Evolutionary conservation across 176 grass and related monocot species (phyloP), one percentile per base, ranked within the genome.

Genomic region (Oryza meridionalis): DNA sequence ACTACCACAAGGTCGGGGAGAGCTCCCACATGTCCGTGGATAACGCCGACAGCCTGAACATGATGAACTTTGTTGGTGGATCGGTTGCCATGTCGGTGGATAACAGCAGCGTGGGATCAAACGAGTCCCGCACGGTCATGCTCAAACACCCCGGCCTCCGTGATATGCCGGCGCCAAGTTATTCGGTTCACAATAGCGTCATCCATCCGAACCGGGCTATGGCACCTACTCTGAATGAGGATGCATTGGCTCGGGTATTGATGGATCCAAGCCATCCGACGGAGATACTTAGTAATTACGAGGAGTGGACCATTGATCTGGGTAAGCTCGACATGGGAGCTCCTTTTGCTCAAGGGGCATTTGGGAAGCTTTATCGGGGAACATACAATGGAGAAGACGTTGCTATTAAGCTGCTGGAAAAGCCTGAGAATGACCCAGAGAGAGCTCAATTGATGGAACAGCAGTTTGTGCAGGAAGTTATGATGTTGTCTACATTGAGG

Each of bases 311-410:
- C 14, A 86, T 94, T 66, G 93, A 94, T 89, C 82, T 91, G 50
- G 79, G 82, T 25, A 94, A 92, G 65, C 87, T 94, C 14, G 86
- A 92, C 40, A 89, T 94, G 79, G 82, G 87, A 5, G 68, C 79
- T 72, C 85, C 93, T 40, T 94, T 94, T 72, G 93, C 93, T 10
- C 93, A 94, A 68, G 93, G 93, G 45, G 93, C 93, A n/a, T 94
- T 94, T 46, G 93, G 93, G 16, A 92, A 94, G 74, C 83, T 94
- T 19, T 94, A 92, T 64, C 84, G 70, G 75, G 93, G 93, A 19
- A 88, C 84, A 2, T 94, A 94, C 47, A 90, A 86, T 5, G 93
- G 93, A 75, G 93, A 92, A 77, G 90, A 94, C 72, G 93, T 92
- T 59, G 93, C 93, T 5, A 88, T 94, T 88, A 94, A 94, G 84